Conservation (phyloP, 2,329 filamentous ascomycete genomes). For the Sporothrix variecibatus region DNA sequence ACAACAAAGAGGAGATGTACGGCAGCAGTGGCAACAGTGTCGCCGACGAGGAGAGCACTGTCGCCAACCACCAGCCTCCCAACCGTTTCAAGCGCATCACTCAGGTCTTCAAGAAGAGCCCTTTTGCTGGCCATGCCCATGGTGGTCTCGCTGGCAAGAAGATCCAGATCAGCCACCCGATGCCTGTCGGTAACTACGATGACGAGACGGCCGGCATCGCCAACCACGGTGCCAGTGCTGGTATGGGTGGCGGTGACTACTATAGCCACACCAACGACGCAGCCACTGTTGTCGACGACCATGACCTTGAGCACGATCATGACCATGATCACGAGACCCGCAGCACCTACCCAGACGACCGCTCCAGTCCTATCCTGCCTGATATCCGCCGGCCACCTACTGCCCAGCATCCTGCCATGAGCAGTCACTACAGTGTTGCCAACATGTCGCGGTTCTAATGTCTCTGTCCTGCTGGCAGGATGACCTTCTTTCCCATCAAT, state of each 20-base stretch:
- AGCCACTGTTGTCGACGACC: conserved; percentile 12
- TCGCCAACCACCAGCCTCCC: not conserved
- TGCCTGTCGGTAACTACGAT: conserved; percentile 37
- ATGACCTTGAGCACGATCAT: conserved; percentile 17
- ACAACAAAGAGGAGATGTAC: conserved; percentile 26
- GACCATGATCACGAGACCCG: conserved; percentile 24
- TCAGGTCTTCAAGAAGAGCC: conserved; percentile 31
- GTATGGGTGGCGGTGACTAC: conserved; percentile 29
- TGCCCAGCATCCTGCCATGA: conserved; percentile 57
- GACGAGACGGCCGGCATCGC: conserved; percentile 44
- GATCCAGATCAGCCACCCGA: conserved; percentile 50
- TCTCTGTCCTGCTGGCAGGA: not conserved
- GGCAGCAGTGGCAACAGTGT: conserved; percentile 8
- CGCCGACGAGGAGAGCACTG: conserved; percentile 19
- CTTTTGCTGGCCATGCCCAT: conserved; percentile 2
- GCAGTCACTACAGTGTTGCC: conserved; percentile 41
- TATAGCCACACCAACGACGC: conserved; percentile 24
- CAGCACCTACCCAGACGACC: conserved; percentile 37
- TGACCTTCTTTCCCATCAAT: not conserved
- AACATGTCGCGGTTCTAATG: conserved; percentile 51
- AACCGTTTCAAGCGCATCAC: conserved; percentile 34
- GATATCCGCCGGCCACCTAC: conserved; percentile 58
- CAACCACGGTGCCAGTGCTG: conserved; percentile 36
- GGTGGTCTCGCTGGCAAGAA: conserved; percentile 37
- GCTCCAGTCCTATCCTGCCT: conserved; percentile 58